phyloP scores from a whole-genome alignment of 768 basidiomycete genomes.

The Tylopilus intermedius region DNA sequence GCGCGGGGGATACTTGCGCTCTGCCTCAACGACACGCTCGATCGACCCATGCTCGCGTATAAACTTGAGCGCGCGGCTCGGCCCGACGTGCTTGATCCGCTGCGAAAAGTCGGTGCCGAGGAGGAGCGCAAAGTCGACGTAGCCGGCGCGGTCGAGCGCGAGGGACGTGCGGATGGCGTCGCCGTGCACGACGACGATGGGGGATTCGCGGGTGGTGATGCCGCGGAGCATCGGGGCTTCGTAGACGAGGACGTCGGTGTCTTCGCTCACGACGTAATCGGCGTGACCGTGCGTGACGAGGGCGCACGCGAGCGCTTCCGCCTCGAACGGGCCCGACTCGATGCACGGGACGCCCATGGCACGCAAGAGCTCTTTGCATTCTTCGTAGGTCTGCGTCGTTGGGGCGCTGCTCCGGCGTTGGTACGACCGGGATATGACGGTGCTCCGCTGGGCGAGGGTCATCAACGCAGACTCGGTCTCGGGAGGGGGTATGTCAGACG shows the following conservation, averaged over 20 bases:
- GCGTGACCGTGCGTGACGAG: slow-evolving; percentile 71
- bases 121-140: slow-evolving; percentile 80
- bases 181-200: slow-evolving; percentile 64
- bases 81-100: slow-evolving; percentile 79
- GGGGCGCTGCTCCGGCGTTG: slow-evolving; percentile 58
- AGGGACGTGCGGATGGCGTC: slow-evolving; percentile 54
- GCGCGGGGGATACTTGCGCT: slow-evolving; percentile 49
- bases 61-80: slow-evolving; percentile 68
- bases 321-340: slow-evolving; percentile 71
- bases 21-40: slow-evolving; percentile 56
- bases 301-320: slow-evolving; percentile 79
- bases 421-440: slow-evolving; percentile 59
- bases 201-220: slow-evolving; percentile 53
- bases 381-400: slow-evolving; percentile 58
- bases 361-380: slow-evolving; percentile 61
- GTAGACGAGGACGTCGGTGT: slow-evolving; percentile 82
- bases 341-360: slow-evolving; percentile 85
- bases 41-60: slow-evolving; percentile 70
- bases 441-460: slow-evolving; percentile 47
- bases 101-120: slow-evolving; percentile 89
- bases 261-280: slow-evolving; percentile 88
- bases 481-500: slow-evolving; percentile 9
- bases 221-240: slow-evolving; percentile 80
- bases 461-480: slow-evolving; percentile 24
- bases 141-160: slow-evolving; percentile 51